phyloP scores from a whole-genome alignment of 805 yeast species.

The Teunomyces funiuensis region DNA sequence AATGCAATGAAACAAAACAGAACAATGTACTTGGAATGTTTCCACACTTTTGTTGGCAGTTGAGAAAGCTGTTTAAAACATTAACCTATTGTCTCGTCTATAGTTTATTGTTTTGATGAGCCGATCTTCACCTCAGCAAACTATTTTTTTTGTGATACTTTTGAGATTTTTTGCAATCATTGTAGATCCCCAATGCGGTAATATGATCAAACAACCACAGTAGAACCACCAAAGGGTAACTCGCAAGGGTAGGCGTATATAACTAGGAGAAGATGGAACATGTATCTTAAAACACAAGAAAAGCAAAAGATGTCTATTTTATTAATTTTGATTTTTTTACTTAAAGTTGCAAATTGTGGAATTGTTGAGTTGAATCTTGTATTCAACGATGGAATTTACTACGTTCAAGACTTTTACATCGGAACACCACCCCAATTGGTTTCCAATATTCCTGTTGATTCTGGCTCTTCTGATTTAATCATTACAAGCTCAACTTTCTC shows the following conservation, averaged over 20 bases:
- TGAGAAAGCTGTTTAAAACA: too few species aligned
- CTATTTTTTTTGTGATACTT: not conserved
- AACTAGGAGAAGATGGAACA: too few species aligned
- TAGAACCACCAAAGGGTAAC: too few species aligned
- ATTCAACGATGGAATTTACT: constrained; percentile 8
- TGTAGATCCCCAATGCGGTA: not conserved
- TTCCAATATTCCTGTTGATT: constrained; percentile 9
- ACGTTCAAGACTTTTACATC: constrained; percentile 10
- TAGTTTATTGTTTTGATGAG: too few species aligned
- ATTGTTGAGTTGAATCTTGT: not conserved
- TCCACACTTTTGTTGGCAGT: too few species aligned
- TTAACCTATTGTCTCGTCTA: too few species aligned
- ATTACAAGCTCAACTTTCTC: not conserved
- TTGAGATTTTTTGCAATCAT: not conserved
- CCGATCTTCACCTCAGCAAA: too few species aligned
- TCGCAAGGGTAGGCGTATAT: too few species aligned
- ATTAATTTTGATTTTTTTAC: not conserved
- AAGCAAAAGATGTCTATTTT: not conserved
- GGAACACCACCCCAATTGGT: constrained; percentile 15
- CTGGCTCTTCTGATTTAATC: constrained; percentile 12
- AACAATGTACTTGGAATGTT: too few species aligned
- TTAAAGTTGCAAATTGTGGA: not conserved
- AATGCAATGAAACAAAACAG: too few species aligned
- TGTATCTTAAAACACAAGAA: too few species aligned
- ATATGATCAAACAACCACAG: not conserved